Evolutionary conservation across 768 basidiomycete species (phyloP), one percentile per base, ranked within the genome.

Genomic region (Sarcodon aspratus): DNA sequence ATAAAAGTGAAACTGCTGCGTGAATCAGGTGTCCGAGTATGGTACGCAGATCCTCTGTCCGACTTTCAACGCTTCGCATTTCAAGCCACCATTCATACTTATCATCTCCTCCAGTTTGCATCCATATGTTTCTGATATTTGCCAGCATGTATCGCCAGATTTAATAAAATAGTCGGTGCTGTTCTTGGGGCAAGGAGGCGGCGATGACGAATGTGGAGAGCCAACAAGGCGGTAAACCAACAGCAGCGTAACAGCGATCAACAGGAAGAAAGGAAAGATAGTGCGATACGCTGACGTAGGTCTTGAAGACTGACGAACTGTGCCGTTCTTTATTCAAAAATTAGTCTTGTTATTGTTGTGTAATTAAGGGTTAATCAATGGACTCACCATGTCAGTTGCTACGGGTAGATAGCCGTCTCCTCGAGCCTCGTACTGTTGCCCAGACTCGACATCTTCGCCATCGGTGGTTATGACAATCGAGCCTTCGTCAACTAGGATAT

Each of bases 201-300:
- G 45, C 5, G 71, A 58, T 3, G 59, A 58, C 42, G 78, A 66
- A 6, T 62, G 61, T 1, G 72, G 72, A 6, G 67, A 68, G 34
- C 75, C 54, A 12, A 78, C 66, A 42, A 83, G 69, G 9, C 80
- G 76, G 76, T 79, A 83, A 51, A 81, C 63, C 48, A 83, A 72
- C 10, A 85, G 69, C 36, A 85, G 70, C 15, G 77, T 51, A 48
- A 78, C 80, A 9, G 74, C 76, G 38, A 84, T 72, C 45, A 83
- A 72, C 50, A 85, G 77, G 68, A 84, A 80, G 67, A 84, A 85
- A 7, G 82, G 82, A 57, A 82, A 79, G 7, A 85, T 69, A 0
- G 78, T 72, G 18, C 76, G 73, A 56, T 83, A 83, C 6, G 76
- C 67, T 44, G 47, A 50, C 10, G 48, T 40, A 44, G 38, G 11